Conservation (phyloP, 805 yeast genomes). For the Kluyveromyces wickerhamii region DNA sequence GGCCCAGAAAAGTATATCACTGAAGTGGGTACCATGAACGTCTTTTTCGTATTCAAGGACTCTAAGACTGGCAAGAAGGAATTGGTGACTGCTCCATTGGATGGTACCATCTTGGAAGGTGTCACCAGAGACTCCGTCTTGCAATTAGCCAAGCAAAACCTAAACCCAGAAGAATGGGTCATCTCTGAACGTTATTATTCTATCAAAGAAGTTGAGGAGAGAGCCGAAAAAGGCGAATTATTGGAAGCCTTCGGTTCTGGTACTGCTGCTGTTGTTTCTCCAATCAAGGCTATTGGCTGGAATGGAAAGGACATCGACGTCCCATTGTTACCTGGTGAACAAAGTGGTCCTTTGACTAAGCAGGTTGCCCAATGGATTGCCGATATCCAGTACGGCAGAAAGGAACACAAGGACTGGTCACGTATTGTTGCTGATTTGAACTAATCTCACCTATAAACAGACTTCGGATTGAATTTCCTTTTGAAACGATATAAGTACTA, state of each 20-base stretch:
- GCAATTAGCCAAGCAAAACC: conserved; percentile 64
- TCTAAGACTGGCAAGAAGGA: conserved; percentile 76
- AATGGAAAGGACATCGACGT: conserved; percentile 63
- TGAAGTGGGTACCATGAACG: conserved; percentile 98
- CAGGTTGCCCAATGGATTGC: conserved; percentile 78
- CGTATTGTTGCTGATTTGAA: conserved; percentile 30
- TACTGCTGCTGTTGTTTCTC: conserved; percentile 95
- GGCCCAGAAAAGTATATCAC: conserved; percentile 84
- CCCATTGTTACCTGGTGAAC: conserved; percentile 74
- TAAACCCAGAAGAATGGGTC: conserved; percentile 71
- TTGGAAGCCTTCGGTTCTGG: conserved; percentile 96
- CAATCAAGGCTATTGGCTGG: conserved; percentile 83
- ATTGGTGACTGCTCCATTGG: conserved; percentile 91
- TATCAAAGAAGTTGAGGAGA: conserved; percentile 71
- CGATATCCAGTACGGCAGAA: conserved; percentile 84
- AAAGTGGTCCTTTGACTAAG: conserved; percentile 71
- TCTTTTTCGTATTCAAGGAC: conserved; percentile 76
- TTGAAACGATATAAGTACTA: no score
- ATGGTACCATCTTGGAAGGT: conserved; percentile 95
- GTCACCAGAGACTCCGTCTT: conserved; percentile 89
- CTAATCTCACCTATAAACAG: no score
- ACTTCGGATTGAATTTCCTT: no score
- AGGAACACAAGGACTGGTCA: conserved; percentile 50
- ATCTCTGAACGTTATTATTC: conserved; percentile 77
- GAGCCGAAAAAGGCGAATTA: conserved; percentile 71